These are phyloP conservation scores for Coffea eugenioides DNA, from an alignment of 257 asterid genomes.

Conservation along the genomic window DNA sequence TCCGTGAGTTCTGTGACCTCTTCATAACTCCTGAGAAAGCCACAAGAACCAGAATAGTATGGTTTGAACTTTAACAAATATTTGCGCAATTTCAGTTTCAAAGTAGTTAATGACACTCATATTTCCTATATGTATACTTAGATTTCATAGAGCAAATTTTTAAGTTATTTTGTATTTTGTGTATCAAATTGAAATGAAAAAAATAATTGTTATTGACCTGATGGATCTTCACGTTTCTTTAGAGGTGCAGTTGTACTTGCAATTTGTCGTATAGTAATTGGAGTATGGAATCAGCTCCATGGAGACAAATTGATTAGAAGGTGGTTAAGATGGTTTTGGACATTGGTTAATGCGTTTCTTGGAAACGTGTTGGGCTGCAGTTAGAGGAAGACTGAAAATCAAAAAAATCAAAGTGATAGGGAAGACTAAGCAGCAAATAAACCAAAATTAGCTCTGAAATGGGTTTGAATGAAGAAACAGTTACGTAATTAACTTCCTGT, in stretches of 20 bases:
- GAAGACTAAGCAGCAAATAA: no score
- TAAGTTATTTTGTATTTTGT: neutral
- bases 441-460: no score
- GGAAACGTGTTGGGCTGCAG: no score
- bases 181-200: neutral
- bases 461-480: no score
- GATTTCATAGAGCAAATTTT: neutral
- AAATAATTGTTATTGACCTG: neutral
- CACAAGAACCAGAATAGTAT: conserved; percentile 77
- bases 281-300: neutral
- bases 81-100: neutral
- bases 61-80: conserved; percentile 13
- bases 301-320: neutral
- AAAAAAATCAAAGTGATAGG: no score
- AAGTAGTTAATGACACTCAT: neutral
- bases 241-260: neutral
- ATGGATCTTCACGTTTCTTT: neutral
- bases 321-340: neutral
- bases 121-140: neutral
- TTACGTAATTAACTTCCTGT: neutral
- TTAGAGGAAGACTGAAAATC: no score
- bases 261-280: neutral
- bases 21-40: conserved; percentile 58
- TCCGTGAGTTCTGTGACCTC: conserved; percentile 81
- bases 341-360: neutral